Evolutionary conservation across 768 basidiomycete species (phyloP).

Genomic region (Russula griseocarnosa): DNA sequence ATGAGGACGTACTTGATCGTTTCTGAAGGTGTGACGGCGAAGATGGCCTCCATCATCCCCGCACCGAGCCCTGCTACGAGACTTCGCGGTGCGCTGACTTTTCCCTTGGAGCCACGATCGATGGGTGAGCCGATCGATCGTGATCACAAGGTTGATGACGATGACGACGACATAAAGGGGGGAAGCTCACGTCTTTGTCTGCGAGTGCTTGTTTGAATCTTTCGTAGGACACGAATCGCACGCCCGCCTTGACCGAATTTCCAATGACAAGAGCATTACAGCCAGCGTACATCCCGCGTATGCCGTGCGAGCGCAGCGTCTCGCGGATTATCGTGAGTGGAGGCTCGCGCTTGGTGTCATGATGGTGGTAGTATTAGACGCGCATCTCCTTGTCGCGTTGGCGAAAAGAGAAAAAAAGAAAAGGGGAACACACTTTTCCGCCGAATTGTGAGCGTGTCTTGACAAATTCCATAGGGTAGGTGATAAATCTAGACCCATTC

Average conservation of each 20-base stretch:
- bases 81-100: constrained; percentile 82
- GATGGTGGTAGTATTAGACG: background rate
- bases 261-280: constrained; percentile 86
- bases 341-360: constrained; percentile 52
- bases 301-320: constrained; percentile 70
- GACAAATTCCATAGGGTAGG: constrained; percentile 87
- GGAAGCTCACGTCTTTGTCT: constrained; percentile 62
- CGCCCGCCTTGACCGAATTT: constrained; percentile 91
- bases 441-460: constrained; percentile 94
- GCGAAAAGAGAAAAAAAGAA: background rate
- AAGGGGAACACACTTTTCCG: constrained; percentile 51
- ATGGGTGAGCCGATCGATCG: constrained; percentile 4
- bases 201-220: constrained; percentile 81
- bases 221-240: constrained; percentile 93
- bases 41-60: constrained; percentile 86
- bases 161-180: background rate
- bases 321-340: constrained; percentile 70
- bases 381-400: background rate
- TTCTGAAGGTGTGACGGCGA: constrained; percentile 96
- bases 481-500: constrained; percentile 56
- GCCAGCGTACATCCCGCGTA: constrained; percentile 89
- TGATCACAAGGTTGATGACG: background rate
- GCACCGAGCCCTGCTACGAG: constrained; percentile 79
- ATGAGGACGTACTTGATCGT: constrained; percentile 80
- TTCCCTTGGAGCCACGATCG: constrained; percentile 54